A percentile compares a stretch with the other conserved stretches of the same genome.
These are phyloP conservation scores for Prunus dulcis DNA, from an alignment of 306 rosid species.

Conservation along the genomic window DNA sequence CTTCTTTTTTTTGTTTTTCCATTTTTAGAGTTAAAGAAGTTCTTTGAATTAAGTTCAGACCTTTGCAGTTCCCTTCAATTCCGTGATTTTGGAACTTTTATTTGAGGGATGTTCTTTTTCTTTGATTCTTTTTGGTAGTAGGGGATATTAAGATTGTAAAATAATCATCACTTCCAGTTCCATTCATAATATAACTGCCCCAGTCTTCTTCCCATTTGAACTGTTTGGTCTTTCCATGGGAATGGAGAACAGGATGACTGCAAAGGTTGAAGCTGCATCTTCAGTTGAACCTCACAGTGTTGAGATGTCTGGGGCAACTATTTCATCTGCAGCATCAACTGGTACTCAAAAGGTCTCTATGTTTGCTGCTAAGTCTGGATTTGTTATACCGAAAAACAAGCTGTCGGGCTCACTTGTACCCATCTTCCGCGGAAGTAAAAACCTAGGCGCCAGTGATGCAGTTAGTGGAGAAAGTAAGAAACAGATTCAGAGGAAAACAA, in stretches of 20 bases:
- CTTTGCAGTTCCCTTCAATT: background rate
- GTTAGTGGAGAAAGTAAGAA: slow-evolving; percentile 51
- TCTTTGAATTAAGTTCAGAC: slow-evolving; percentile 1
- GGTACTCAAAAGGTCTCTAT: slow-evolving; percentile 64
- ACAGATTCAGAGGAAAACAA: slow-evolving; percentile 63
- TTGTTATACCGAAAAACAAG: slow-evolving; percentile 93
- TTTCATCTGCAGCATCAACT: slow-evolving; percentile 42
- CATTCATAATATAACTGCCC: too few relatives aligned
- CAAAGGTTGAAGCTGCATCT: slow-evolving; percentile 37
- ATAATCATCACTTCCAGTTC: too few relatives aligned
- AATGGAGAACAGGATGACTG: slow-evolving; percentile 37
- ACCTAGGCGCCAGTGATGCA: slow-evolving; percentile 42
- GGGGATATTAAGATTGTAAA: too few relatives aligned
- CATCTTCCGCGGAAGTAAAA: slow-evolving; percentile 54
- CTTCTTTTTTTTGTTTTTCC: background rate
- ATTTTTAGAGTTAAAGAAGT: background rate
- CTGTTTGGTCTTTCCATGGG: too few relatives aligned
- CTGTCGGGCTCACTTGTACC: slow-evolving; percentile 87
- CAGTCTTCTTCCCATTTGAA: too few relatives aligned
- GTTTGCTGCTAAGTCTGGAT: slow-evolving; percentile 79
- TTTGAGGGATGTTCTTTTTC: background rate
- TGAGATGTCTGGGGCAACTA: slow-evolving; percentile 52
- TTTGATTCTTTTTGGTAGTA: too few relatives aligned
- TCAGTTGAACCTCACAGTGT: slow-evolving; percentile 36
- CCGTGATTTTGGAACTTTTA: background rate